phyloP scores from a whole-genome alignment of 1,139 yeast species.

The Maudiozyma humilis region DNA sequence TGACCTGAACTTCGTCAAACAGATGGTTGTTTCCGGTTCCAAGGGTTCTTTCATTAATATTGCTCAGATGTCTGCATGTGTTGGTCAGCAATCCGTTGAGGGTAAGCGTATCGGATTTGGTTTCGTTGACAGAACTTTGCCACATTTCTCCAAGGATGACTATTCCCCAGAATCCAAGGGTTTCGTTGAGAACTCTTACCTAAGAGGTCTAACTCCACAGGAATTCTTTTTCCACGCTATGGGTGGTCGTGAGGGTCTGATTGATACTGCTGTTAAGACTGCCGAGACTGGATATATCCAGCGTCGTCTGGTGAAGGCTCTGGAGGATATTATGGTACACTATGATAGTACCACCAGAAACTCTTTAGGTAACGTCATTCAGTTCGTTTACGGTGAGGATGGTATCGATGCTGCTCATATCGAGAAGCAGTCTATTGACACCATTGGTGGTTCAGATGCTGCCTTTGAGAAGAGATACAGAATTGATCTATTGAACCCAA shows the following conservation, averaged over 20 bases:
- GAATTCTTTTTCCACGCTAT: constrained; percentile 99
- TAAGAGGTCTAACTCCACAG: constrained; percentile 97
- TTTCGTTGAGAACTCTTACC: constrained; percentile 91
- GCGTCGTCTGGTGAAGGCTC: constrained; percentile 95
- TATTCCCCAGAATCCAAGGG: constrained; percentile 98
- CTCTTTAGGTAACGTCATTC: constrained; percentile 91
- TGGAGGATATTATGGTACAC: constrained; percentile 98
- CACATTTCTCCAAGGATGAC: constrained; percentile 97
- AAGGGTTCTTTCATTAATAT: constrained; percentile 98
- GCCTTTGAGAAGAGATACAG: constrained; percentile 78
- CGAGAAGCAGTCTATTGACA: constrained; percentile 93
- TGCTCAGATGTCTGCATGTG: constrained; percentile 99
- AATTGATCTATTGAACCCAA: constrained; percentile 74
- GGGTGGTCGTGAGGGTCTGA: constrained; percentile 99
- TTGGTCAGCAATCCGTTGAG: constrained; percentile 98
- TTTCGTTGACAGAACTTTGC: constrained; percentile 89
- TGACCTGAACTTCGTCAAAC: constrained; percentile 91
- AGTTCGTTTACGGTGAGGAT: constrained; percentile 97
- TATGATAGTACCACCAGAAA: constrained; percentile 98
- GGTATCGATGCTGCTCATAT: constrained; percentile 98
- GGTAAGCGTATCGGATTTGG: constrained; percentile 99
- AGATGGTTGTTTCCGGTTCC: constrained; percentile 98
- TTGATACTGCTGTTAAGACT: constrained; percentile 97
- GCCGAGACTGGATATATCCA: constrained; percentile 99
- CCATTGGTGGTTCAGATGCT: constrained; percentile 86